Conservation (phyloP, 2,329 filamentous ascomycete genomes). For the Cryphonectria parasitica region DNA sequence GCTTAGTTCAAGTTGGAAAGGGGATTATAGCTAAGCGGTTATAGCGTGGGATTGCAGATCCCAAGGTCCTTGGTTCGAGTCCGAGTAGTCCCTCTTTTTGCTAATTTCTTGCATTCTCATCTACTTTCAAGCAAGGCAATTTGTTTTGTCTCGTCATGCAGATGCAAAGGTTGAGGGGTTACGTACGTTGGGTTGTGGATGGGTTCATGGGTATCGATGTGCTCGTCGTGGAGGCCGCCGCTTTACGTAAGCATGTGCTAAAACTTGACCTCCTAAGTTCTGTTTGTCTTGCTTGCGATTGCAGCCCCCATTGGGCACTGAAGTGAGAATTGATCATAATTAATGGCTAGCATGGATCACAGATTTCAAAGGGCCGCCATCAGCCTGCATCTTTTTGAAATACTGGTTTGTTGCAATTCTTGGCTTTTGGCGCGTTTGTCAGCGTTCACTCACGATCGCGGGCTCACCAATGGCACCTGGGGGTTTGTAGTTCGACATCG, state of each 20-base stretch:
- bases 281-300: too few species aligned
- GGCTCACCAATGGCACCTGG: too few species aligned
- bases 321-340: too few species aligned
- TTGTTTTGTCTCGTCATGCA: neutral
- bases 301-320: too few species aligned
- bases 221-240: neutral
- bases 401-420: neutral
- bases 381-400: too few species aligned
- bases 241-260: neutral
- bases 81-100: slow-evolving; percentile 13
- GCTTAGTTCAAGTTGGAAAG: neutral
- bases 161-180: neutral
- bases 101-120: neutral
- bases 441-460: neutral
- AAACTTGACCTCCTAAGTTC: neutral
- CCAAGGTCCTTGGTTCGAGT: slow-evolving; percentile 17
- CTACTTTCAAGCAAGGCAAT: neutral
- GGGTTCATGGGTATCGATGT: neutral
- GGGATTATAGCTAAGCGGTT: slow-evolving; percentile 14
- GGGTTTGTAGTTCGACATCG: too few species aligned
- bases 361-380: too few species aligned
- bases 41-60: slow-evolving; percentile 22
- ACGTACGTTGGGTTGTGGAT: neutral
- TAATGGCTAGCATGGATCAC: neutral
- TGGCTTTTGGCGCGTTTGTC: neutral